phyloP scores from a whole-genome alignment of 2,329 filamentous ascomycete species.

The Chrysoporthe puriensis region DNA sequence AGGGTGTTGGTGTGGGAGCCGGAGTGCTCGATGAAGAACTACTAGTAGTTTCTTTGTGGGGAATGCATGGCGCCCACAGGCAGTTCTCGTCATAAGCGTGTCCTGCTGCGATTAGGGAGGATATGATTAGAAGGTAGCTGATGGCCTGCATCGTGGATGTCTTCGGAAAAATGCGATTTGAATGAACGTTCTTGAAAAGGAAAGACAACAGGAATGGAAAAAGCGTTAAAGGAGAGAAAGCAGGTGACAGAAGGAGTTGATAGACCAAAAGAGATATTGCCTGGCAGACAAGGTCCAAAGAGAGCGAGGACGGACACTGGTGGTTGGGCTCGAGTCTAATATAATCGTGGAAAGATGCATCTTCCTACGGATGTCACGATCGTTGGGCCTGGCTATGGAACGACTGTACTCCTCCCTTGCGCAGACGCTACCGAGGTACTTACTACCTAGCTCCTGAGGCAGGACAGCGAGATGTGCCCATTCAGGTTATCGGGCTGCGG shows the following conservation, averaged over 20 bases:
- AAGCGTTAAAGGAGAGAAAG: neutral
- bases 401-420: neutral
- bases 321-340: neutral
- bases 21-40: neutral
- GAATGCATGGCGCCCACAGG: slow-evolving; percentile 1
- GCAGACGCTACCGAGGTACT: neutral
- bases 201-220: neutral
- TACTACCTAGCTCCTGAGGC: too few relatives aligned
- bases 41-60: neutral
- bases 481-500: neutral
- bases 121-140: neutral
- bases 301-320: neutral
- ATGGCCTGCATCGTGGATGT: neutral
- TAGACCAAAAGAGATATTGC: neutral
- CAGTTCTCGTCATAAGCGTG: slow-evolving; percentile 1
- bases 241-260: neutral
- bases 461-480: neutral
- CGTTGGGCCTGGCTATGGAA: neutral
- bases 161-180: neutral
- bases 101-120: neutral
- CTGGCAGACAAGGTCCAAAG: neutral
- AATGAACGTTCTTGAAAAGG: neutral
- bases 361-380: neutral
- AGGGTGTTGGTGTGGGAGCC: neutral
- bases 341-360: neutral